Evolutionary conservation across 2,329 filamentous ascomycete species (phyloP).

Genomic region (Sphaceloma murrayae): DNA sequence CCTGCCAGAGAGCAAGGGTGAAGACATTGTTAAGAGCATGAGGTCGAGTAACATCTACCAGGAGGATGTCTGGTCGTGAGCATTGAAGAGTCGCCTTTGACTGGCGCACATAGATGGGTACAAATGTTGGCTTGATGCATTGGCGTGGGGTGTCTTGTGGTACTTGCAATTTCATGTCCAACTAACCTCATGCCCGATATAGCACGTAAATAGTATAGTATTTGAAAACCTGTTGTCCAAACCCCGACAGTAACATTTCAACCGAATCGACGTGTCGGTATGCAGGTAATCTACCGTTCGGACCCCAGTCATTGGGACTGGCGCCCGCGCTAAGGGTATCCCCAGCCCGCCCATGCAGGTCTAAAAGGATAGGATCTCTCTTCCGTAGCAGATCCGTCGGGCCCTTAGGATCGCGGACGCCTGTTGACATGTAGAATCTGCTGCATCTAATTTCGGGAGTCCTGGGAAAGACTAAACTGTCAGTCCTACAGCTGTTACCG

Average conservation of each 20-base stretch:
- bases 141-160: slow-evolving; percentile 2
- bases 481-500: no score
- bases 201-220: no score
- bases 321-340: slow-evolving; percentile 1
- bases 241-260: background rate
- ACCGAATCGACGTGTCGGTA: background rate
- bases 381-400: slow-evolving; percentile 12
- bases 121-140: background rate
- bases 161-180: no score
- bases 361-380: slow-evolving; percentile 1
- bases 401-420: slow-evolving; percentile 5
- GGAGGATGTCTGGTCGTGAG: slow-evolving; percentile 60
- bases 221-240: background rate
- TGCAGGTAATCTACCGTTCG: slow-evolving; percentile 4
- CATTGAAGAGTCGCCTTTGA: background rate
- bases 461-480: no score
- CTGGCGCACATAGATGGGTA: slow-evolving; percentile 3
- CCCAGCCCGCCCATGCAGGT: slow-evolving; percentile 5
- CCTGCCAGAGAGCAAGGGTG: slow-evolving; percentile 74
- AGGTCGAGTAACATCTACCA: slow-evolving; percentile 92
- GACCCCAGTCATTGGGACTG: slow-evolving; percentile 6
- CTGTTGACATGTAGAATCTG: slow-evolving; percentile 8
- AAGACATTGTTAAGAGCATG: slow-evolving; percentile 97
- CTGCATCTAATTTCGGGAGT: no score
- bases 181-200: no score